A percentile compares a stretch with the other conserved stretches of the same genome.
Conservation (phyloP, 1,284 basidiomycete genomes). For the Papiliotrema laurentii region DNA sequence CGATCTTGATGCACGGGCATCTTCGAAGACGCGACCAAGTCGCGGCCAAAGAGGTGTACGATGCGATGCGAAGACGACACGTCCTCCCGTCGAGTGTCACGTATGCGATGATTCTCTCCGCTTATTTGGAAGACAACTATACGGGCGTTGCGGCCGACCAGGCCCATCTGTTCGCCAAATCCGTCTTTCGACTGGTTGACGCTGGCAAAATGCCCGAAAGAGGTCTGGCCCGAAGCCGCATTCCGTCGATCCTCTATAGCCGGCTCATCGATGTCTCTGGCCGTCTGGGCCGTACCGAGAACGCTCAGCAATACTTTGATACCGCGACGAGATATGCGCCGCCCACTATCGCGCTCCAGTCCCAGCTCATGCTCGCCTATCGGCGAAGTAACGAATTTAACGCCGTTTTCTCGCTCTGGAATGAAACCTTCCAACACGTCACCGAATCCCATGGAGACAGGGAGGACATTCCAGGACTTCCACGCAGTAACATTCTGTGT, state of each 20-base stretch:
- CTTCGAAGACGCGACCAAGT: conserved; percentile 58
- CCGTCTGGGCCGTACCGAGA: conserved; percentile 10
- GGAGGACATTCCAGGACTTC: not conserved
- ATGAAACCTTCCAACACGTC: conserved; percentile 60
- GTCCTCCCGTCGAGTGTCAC: conserved; percentile 68
- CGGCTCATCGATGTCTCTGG: conserved; percentile 36
- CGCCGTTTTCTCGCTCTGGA: conserved; percentile 64
- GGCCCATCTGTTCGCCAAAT: conserved; percentile 38
- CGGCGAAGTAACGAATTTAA: conserved; percentile 60
- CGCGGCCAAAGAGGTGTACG: conserved; percentile 65
- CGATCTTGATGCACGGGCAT: conserved; percentile 79
- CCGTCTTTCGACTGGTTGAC: conserved; percentile 18
- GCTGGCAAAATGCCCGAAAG: conserved; percentile 15
- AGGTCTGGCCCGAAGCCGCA: conserved; percentile 15
- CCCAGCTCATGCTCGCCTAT: conserved; percentile 70
- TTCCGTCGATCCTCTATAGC: conserved; percentile 33
- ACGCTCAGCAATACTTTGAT: conserved; percentile 54
- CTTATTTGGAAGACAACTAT: conserved; percentile 32
- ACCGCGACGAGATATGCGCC: conserved; percentile 48
- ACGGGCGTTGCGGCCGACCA: conserved; percentile 11
- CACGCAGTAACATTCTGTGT: conserved; percentile 58
- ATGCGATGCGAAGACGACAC: conserved; percentile 66
- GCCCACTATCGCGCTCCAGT: conserved; percentile 57
- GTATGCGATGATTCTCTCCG: conserved; percentile 64
- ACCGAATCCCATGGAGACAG: conserved; percentile 16